These are phyloP conservation scores for Penicillium silybi DNA, from an alignment of 495 filamentous ascomycete genomes.

Conservation along the genomic window DNA sequence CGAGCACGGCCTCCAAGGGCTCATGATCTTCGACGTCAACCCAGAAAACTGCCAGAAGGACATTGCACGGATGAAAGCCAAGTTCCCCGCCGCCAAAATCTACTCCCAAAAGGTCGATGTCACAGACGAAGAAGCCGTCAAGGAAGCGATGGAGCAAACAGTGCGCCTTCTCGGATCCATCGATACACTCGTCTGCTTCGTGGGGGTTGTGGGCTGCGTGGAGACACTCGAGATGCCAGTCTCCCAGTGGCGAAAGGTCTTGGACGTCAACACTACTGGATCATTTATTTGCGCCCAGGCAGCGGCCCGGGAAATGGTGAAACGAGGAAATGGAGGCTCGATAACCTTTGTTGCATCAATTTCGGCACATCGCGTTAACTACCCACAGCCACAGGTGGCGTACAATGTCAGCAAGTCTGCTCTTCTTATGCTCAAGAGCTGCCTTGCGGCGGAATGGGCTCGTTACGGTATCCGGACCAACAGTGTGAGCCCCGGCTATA, in stretches of 20 bases:
- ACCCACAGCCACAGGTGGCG: constrained; percentile 62
- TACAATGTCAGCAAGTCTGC: constrained; percentile 71
- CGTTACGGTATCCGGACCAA: constrained; percentile 64
- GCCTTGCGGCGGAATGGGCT: constrained; percentile 65
- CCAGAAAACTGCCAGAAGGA: constrained; percentile 35
- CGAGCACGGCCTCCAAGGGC: constrained; percentile 61
- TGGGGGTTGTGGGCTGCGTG: constrained; percentile 60
- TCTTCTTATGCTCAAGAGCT: constrained; percentile 54
- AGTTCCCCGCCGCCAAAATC: constrained; percentile 54
- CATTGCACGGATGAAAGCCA: constrained; percentile 37
- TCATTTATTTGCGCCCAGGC: constrained; percentile 67
- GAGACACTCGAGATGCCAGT: constrained; percentile 53
- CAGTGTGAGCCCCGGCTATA: constrained; percentile 68
- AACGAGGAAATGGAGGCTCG: constrained; percentile 49
- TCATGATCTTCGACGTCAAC: constrained; percentile 62
- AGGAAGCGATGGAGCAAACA: constrained; percentile 36
- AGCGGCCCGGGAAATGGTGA: constrained; percentile 52
- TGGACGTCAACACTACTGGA: constrained; percentile 68
- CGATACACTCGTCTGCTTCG: constrained; percentile 60
- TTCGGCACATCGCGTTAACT: constrained; percentile 63
- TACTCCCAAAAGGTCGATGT: constrained; percentile 51
- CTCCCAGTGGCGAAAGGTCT: constrained; percentile 52
- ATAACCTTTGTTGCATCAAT: constrained; percentile 67
- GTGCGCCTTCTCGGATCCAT: constrained; percentile 48
- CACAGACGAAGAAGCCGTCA: constrained; percentile 50